These are phyloP conservation scores for Cronartium ribicola DNA, from an alignment of 1,284 basidiomycete genomes.

Conservation along the genomic window DNA sequence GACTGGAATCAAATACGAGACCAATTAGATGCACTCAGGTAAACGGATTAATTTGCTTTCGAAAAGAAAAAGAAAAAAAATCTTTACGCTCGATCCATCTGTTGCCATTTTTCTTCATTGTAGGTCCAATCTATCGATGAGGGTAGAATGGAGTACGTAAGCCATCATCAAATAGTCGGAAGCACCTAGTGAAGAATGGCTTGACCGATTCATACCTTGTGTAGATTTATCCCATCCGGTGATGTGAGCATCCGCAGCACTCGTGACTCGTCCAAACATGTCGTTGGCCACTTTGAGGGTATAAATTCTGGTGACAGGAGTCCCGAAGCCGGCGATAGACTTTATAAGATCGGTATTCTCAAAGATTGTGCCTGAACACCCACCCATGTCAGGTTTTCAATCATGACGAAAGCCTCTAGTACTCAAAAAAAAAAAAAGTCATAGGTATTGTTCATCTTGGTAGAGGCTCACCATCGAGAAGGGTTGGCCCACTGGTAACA, in stretches of 20 bases:
- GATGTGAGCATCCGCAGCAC: conserved; percentile 20
- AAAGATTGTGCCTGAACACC: neutral
- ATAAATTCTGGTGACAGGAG: conserved; percentile 23
- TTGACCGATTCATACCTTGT: conserved; percentile 7
- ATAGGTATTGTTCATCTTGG: neutral
- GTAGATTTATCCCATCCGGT: conserved; percentile 25
- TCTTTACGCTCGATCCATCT: conserved; percentile 27
- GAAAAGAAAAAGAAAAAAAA: neutral
- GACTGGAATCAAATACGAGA: neutral
- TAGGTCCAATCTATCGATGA: conserved; percentile 38
- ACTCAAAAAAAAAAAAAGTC: neutral
- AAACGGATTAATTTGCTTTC: too few species aligned
- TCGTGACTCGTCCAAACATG: conserved; percentile 9
- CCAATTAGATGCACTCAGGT: too few species aligned
- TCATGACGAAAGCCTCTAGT: neutral
- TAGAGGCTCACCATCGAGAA: neutral
- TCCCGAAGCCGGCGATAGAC: conserved; percentile 22
- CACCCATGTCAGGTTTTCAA: neutral
- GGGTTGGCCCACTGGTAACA: neutral
- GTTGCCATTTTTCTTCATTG: conserved; percentile 29
- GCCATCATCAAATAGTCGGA: neutral
- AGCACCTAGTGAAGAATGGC: neutral
- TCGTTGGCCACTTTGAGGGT: conserved; percentile 33
- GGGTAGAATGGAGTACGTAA: neutral
- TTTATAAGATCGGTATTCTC: conserved; percentile 24